phyloP scores from a whole-genome alignment of 1,284 basidiomycete genomes.

The Apiotrichum domesticum region DNA sequence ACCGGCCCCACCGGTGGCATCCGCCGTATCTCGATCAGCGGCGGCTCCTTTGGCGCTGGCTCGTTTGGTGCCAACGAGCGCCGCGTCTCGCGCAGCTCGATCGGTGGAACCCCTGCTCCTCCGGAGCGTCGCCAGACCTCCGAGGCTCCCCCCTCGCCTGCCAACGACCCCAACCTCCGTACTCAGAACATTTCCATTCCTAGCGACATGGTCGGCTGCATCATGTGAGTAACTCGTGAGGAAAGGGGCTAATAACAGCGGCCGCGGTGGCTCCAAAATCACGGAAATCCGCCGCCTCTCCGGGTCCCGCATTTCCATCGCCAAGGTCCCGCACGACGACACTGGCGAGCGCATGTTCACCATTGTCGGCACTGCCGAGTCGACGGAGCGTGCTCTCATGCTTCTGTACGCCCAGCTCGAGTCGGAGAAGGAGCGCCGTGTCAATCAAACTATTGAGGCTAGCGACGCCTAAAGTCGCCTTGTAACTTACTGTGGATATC shows the following conservation, averaged over 20 bases:
- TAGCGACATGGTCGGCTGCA: constrained; percentile 97
- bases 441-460: constrained; percentile 27
- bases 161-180: constrained; percentile 64
- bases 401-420: constrained; percentile 94
- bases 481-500: neutral
- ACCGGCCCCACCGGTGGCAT: constrained; percentile 49
- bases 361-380: constrained; percentile 91
- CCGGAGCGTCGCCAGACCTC: constrained; percentile 35
- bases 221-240: constrained; percentile 54
- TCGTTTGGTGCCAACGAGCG: constrained; percentile 13
- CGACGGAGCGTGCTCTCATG: constrained; percentile 94
- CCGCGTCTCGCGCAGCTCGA: constrained; percentile 18
- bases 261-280: constrained; percentile 94
- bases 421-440: constrained; percentile 84
- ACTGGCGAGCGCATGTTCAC: constrained; percentile 99
- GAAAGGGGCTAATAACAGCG: constrained; percentile 46
- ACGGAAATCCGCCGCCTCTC: constrained; percentile 96
- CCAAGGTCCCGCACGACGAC: constrained; percentile 96
- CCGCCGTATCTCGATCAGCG: constrained; percentile 38
- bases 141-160: constrained; percentile 53
- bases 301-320: constrained; percentile 94
- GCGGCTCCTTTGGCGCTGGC: constrained; percentile 24
- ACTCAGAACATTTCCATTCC: constrained; percentile 99
- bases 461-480: constrained; percentile 11
- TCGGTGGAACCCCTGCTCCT: constrained; percentile 31